phyloP scores from a whole-genome alignment of 257 asterid species.

The Penstemon davidsonii region DNA sequence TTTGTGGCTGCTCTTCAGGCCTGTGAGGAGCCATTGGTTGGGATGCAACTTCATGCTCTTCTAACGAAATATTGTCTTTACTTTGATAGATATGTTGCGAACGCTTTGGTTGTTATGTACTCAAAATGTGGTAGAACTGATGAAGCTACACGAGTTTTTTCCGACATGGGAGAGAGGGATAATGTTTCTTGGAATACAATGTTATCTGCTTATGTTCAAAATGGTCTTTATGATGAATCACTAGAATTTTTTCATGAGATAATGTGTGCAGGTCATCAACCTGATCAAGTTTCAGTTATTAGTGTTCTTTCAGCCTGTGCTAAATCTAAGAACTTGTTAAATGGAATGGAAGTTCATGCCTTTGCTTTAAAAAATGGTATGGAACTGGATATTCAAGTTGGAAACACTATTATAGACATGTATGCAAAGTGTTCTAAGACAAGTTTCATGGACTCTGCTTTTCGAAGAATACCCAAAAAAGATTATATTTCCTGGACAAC shows the following conservation, averaged over 20 bases:
- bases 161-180: slow-evolving; percentile 47
- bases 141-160: slow-evolving; percentile 59
- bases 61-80: slow-evolving; percentile 43
- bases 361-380: slow-evolving; percentile 61
- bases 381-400: slow-evolving; percentile 58
- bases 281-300: slow-evolving; percentile 61
- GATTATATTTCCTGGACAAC: slow-evolving; percentile 81
- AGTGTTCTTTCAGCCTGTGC: slow-evolving; percentile 71
- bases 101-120: slow-evolving; percentile 76
- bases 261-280: slow-evolving; percentile 38
- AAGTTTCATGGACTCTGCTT: slow-evolving; percentile 53
- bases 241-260: slow-evolving; percentile 48
- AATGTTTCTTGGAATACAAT: slow-evolving; percentile 78
- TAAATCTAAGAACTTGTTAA: slow-evolving; percentile 50
- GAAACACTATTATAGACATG: slow-evolving; percentile 78
- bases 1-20: slow-evolving; percentile 79
- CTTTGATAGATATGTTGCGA: slow-evolving; percentile 52
- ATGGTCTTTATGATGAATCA: slow-evolving; percentile 49
- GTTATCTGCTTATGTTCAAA: slow-evolving; percentile 68
- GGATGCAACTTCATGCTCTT: slow-evolving; percentile 57
- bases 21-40: slow-evolving; percentile 49
- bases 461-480: slow-evolving; percentile 48
- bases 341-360: slow-evolving; percentile 75
- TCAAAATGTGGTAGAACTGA: slow-evolving; percentile 46
- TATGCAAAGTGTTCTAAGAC: slow-evolving; percentile 80